Conservation (phyloP, 1,284 basidiomycete genomes). For the Rhodotorula sp. region DNA sequence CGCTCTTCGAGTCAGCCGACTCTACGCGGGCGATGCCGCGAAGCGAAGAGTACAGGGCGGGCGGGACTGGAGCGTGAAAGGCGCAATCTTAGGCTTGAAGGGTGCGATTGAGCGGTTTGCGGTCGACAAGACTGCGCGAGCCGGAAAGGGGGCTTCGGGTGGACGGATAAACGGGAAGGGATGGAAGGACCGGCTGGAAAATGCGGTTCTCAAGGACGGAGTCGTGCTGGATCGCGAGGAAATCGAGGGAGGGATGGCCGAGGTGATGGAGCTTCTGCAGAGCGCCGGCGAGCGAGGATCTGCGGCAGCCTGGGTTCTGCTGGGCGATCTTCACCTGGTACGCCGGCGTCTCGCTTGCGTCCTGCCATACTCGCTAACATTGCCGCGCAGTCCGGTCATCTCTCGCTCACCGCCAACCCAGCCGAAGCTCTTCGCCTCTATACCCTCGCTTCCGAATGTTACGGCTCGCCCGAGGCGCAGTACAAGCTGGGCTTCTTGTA, state of each 20-base stretch:
- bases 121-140: not conserved
- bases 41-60: not conserved
- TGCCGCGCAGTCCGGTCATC: constrained; percentile 45
- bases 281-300: constrained; percentile 76
- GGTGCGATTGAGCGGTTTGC: constrained; percentile 9
- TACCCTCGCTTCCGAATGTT: constrained; percentile 60
- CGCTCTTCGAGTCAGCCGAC: not conserved
- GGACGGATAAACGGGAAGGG: not conserved
- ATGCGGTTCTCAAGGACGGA: not conserved
- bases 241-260: constrained; percentile 22
- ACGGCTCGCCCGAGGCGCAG: constrained; percentile 79
- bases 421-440: constrained; percentile 44
- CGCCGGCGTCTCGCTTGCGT: constrained; percentile 39
- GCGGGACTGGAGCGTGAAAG: constrained; percentile 19
- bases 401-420: constrained; percentile 46
- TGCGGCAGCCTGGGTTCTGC: constrained; percentile 66
- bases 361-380: not conserved
- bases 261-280: constrained; percentile 47
- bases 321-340: constrained; percentile 71
- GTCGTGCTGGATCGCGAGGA: constrained; percentile 20
- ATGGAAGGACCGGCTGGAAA: constrained; percentile 13
- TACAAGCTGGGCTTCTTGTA: constrained; percentile 80
- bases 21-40: constrained; percentile 3
- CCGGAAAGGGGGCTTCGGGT: not conserved
- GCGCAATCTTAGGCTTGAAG: constrained; percentile 8